Conservation (phyloP, 257 asterid genomes). For the Lycium barbarum region DNA sequence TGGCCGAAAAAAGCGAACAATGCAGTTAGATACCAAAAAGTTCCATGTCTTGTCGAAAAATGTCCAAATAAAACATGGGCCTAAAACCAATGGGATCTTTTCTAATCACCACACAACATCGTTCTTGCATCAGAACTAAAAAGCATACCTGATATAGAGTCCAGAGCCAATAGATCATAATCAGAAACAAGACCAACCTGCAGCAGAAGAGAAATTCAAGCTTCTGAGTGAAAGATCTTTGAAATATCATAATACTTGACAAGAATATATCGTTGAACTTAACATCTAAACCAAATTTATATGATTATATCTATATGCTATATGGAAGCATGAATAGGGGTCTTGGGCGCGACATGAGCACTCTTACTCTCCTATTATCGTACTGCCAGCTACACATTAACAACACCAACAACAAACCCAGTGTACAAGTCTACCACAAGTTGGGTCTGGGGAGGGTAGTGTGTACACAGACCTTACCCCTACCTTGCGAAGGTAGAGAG, state of each 20-base stretch:
- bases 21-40: background rate
- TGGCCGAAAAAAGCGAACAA: background rate
- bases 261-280: background rate
- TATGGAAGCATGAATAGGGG: background rate
- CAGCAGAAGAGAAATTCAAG: slow-evolving; percentile 36
- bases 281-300: background rate
- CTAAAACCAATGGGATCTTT: background rate
- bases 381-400: background rate
- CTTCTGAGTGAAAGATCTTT: background rate
- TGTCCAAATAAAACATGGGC: slow-evolving; percentile 2
- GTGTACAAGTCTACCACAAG: too few species aligned
- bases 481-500: too few species aligned
- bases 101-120: background rate
- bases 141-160: slow-evolving; percentile 73
- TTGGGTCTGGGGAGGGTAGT: too few species aligned
- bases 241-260: background rate
- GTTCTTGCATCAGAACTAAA: background rate
- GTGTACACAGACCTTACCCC: too few species aligned
- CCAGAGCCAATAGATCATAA: slow-evolving; percentile 82
- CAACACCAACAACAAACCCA: too few species aligned
- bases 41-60: background rate
- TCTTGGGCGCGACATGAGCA: background rate
- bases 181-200: slow-evolving; percentile 90
- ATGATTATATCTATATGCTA: background rate
- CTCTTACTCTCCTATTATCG: background rate